A percentile compares a stretch with the other conserved stretches of the same genome.
These are phyloP conservation scores for Gossypium davidsonii DNA, from an alignment of 441 rosid species.

Conservation along the genomic window DNA sequence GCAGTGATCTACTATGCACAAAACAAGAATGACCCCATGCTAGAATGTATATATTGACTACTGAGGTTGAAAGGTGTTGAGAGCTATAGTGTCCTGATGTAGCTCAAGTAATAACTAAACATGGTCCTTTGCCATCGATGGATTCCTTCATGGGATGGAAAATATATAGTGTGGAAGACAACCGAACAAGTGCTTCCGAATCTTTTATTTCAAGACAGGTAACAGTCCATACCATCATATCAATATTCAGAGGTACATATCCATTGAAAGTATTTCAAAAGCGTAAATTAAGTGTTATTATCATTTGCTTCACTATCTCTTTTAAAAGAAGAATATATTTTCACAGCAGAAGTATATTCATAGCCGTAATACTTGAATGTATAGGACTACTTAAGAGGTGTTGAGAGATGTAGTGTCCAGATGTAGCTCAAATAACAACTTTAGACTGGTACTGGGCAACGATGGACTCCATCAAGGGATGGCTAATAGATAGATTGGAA, in stretches of 20 bases:
- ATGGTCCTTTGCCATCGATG: not conserved
- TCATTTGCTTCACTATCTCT: not conserved
- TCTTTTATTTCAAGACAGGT: conserved; percentile 32
- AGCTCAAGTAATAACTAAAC: too few relatives aligned
- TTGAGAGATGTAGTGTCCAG: conserved; percentile 40
- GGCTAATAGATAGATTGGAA: conserved; percentile 21
- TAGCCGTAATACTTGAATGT: not conserved
- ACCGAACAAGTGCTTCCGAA: conserved; percentile 10
- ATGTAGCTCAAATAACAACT: conserved; percentile 56
- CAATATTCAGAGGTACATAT: not conserved
- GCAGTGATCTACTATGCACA: not conserved
- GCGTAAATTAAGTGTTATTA: not conserved
- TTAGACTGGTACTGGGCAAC: conserved; percentile 38
- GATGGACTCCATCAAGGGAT: conserved; percentile 40
- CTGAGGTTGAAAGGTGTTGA: not conserved
- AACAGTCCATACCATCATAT: conserved; percentile 27
- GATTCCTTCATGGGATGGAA: not conserved
- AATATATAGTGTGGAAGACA: conserved; percentile 25
- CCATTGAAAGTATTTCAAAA: not conserved
- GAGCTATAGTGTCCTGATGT: not conserved
- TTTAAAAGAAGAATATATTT: not conserved
- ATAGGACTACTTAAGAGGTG: not conserved
- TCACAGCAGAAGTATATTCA: not conserved
- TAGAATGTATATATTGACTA: not conserved
- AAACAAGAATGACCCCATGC: not conserved